phyloP scores from a whole-genome alignment of 2,329 filamentous ascomycete species.

The Colletotrichum simmondsii region DNA sequence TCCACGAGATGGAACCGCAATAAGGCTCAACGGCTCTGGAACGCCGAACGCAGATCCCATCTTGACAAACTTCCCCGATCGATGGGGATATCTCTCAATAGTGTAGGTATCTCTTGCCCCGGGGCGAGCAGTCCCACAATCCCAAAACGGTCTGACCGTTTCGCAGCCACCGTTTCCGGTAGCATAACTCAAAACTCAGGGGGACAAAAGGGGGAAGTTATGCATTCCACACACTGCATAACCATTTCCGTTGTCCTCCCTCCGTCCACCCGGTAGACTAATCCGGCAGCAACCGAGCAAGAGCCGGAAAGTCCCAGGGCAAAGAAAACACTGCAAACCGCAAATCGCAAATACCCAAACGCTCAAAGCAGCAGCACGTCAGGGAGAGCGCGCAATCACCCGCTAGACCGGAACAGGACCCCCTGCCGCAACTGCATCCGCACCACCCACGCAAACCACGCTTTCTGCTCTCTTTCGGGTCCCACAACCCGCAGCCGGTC shows the following conservation, averaged over 20 bases:
- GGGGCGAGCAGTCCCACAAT: not conserved
- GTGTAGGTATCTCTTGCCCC: no score
- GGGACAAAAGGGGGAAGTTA: not conserved
- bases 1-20: not conserved
- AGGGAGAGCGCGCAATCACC: not conserved
- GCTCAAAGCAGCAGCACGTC: not conserved
- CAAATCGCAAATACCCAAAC: not conserved
- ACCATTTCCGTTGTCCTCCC: not conserved
- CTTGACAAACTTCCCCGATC: not conserved
- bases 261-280: constrained; percentile 17
- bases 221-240: not conserved
- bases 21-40: not conserved
- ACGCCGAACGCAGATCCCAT: not conserved
- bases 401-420: constrained; percentile 9
- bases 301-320: constrained; percentile 3
- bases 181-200: not conserved
- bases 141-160: not conserved
- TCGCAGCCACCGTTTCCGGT: constrained; percentile 19
- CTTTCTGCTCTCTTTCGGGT: not conserved
- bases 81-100: not conserved
- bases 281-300: constrained; percentile 24
- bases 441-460: not conserved
- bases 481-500: constrained; percentile 24
- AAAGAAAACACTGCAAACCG: not conserved
- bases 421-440: not conserved